A percentile compares a stretch with the other conserved stretches of the same genome.
Conservation (phyloP, 179 eudicot genomes). For the Silene coronaria region DNA sequence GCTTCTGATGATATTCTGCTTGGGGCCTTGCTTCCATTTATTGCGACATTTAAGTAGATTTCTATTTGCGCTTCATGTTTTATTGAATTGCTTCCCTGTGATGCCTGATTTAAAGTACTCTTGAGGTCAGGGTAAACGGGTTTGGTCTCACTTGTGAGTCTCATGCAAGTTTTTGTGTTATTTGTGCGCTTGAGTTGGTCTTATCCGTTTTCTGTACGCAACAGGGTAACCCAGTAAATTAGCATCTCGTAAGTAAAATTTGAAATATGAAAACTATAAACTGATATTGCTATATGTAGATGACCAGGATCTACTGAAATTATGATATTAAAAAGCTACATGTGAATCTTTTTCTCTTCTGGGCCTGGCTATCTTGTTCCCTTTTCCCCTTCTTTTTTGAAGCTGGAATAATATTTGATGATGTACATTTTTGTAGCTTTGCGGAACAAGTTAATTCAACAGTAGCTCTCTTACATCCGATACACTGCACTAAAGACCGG, state of each 20-base stretch:
- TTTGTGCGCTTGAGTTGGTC: no score
- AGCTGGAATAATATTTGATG: conserved; percentile 2
- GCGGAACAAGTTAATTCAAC: conserved; percentile 62
- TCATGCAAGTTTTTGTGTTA: no score
- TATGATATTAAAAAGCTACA: no score
- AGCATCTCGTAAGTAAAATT: no score
- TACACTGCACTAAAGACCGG: conserved; percentile 79
- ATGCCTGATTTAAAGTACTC: no score
- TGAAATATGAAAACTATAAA: no score
- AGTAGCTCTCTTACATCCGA: conserved; percentile 55
- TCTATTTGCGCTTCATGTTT: not conserved
- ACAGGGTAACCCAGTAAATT: no score
- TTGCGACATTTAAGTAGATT: not conserved
- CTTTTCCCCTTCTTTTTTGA: not conserved
- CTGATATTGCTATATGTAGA: no score
- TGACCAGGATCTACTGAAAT: no score
- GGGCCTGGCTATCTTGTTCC: not conserved
- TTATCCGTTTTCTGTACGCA: no score
- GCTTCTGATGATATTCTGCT: not conserved
- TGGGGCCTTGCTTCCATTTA: not conserved
- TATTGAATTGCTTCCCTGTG: not conserved
- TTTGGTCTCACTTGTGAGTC: not conserved
- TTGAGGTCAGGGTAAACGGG: no score
- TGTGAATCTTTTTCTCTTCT: no score
- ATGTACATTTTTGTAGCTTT: conserved; percentile 45